These are phyloP conservation scores for Yamadazyma pseudoaaseri DNA, from an alignment of 1,139 yeast genomes.

Conservation along the genomic window DNA sequence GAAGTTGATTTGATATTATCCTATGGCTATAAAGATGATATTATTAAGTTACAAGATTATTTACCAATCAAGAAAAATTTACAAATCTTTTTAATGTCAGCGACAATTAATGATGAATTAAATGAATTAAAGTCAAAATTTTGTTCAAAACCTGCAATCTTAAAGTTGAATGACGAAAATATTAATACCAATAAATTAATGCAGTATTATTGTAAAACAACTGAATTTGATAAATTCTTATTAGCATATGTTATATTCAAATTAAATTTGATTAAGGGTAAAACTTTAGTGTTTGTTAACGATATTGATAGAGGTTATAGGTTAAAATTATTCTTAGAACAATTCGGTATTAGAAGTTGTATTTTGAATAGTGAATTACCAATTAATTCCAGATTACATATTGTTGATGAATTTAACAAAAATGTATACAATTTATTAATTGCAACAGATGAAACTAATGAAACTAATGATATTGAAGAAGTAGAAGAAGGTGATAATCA, in stretches of 20 bases:
- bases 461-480: constrained; percentile 44
- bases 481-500: constrained; percentile 25
- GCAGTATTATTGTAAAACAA: constrained; percentile 84
- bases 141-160: constrained; percentile 83
- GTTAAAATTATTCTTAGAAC: constrained; percentile 85
- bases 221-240: constrained; percentile 89
- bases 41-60: constrained; percentile 58
- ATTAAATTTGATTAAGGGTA: constrained; percentile 84
- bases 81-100: constrained; percentile 95
- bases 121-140: constrained; percentile 71
- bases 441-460: constrained; percentile 90
- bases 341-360: constrained; percentile 88
- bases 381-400: constrained; percentile 86
- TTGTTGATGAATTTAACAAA: constrained; percentile 92
- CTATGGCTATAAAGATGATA: constrained; percentile 89
- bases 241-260: constrained; percentile 90
- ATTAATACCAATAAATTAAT: constrained; percentile 57
- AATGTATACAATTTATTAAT: constrained; percentile 83
- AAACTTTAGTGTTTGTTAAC: constrained; percentile 87
- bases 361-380: constrained; percentile 93
- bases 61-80: constrained; percentile 72
- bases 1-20: constrained; percentile 92
- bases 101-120: constrained; percentile 87
- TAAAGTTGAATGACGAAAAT: constrained; percentile 72
- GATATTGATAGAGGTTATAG: constrained; percentile 95